Evolutionary conservation across 148 eudicot species (phyloP).

Genomic region (Chenopodium quinoa): DNA sequence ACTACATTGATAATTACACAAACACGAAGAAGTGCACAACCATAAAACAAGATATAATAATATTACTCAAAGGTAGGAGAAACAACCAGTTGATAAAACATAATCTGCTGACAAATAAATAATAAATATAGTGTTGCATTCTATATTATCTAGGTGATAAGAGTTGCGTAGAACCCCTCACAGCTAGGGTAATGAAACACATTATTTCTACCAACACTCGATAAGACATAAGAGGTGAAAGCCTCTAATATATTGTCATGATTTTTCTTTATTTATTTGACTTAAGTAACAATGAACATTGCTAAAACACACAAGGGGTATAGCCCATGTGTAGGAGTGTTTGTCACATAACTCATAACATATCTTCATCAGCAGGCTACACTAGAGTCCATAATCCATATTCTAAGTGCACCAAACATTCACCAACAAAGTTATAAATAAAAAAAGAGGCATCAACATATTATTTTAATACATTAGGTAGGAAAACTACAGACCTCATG

Average conservation of each 20-base stretch:
- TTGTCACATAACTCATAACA: not conserved
- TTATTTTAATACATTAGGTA: not conserved
- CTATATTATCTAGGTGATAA: not conserved
- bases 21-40: not conserved
- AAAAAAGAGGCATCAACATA: not conserved
- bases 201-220: not conserved
- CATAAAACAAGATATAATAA: not conserved
- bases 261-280: not conserved
- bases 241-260: not conserved
- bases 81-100: too few species aligned
- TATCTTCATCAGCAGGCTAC: not conserved
- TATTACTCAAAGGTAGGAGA: not conserved
- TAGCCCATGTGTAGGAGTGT: not conserved
- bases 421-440: not conserved
- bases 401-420: not conserved
- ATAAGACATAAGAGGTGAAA: not conserved
- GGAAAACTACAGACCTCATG: slow-evolving; percentile 58
- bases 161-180: not conserved
- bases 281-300: not conserved
- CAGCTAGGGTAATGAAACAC: not conserved
- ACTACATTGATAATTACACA: not conserved
- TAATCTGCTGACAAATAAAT: not conserved
- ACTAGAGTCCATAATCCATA: not conserved
- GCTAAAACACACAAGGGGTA: not conserved
- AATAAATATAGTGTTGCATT: not conserved